Evolutionary conservation across 805 yeast species (phyloP).

Genomic region (Lipomyces sp.): DNA sequence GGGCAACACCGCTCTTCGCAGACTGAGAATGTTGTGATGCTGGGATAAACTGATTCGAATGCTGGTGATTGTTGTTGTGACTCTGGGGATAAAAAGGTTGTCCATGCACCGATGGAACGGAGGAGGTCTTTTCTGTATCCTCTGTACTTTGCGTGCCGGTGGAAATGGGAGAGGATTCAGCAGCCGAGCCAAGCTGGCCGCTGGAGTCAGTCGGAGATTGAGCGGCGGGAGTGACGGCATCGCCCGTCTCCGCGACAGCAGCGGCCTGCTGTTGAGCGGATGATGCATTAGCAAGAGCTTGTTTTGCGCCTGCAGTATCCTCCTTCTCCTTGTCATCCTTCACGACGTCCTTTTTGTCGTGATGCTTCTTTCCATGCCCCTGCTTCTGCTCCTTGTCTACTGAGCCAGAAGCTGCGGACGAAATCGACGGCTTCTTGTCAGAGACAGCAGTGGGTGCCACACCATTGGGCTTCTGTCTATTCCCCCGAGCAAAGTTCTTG

Average conservation of each 20-base stretch:
- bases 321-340: conserved; percentile 17
- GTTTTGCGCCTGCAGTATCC: too few species aligned
- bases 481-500: conserved; percentile 16
- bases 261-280: neutral
- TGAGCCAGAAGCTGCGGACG: conserved; percentile 6
- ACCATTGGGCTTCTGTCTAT: conserved; percentile 27
- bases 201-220: neutral
- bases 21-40: conserved; percentile 3
- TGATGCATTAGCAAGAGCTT: neutral
- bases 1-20: conserved; percentile 6
- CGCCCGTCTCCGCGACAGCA: too few species aligned
- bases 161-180: neutral
- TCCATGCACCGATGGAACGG: conserved; percentile 2
- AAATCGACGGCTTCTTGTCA: conserved; percentile 13
- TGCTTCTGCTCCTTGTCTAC: conserved; percentile 8
- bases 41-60: neutral
- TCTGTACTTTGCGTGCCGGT: neutral
- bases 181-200: neutral
- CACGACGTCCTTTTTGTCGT: conserved; percentile 8
- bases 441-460: conserved; percentile 10
- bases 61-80: conserved; percentile 1
- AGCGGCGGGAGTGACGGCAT: too few species aligned
- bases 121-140: neutral
- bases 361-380: conserved; percentile 12
- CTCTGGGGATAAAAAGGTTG: conserved; percentile 1